These are phyloP conservation scores for Metschnikowia corniflorae DNA, from an alignment of 805 yeast genomes.

Conservation along the genomic window DNA sequence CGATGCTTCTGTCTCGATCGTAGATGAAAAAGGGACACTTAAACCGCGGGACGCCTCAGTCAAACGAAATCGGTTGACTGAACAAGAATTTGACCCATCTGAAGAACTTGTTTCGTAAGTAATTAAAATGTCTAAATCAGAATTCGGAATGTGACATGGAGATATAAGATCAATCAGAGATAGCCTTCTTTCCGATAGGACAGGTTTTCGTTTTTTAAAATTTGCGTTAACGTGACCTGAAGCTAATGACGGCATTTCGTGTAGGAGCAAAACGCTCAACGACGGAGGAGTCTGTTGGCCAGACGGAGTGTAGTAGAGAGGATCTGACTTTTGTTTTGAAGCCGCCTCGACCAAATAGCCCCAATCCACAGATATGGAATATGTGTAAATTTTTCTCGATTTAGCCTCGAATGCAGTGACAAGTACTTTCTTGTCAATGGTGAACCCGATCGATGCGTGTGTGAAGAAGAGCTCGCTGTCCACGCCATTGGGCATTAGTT, in stretches of 20 bases:
- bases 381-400: slow-evolving; percentile 38
- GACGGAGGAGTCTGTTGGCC: slow-evolving; percentile 41
- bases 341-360: slow-evolving; percentile 49
- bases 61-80: slow-evolving; percentile 29
- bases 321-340: slow-evolving; percentile 41
- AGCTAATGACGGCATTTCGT: slow-evolving; percentile 23
- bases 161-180: slow-evolving; percentile 41
- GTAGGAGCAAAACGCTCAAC: slow-evolving; percentile 31
- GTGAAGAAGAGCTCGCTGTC: slow-evolving; percentile 14
- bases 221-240: neutral
- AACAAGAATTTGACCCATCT: slow-evolving; percentile 15
- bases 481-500: slow-evolving; percentile 19
- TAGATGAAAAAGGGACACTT: slow-evolving; percentile 30
- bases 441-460: slow-evolving; percentile 53
- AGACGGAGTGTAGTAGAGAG: slow-evolving; percentile 49
- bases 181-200: slow-evolving; percentile 1
- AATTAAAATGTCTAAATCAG: slow-evolving; percentile 45
- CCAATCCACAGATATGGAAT: slow-evolving; percentile 50
- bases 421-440: slow-evolving; percentile 43
- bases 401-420: slow-evolving; percentile 40
- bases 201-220: neutral
- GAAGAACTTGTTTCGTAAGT: slow-evolving; percentile 29
- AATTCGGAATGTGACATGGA: slow-evolving; percentile 39
- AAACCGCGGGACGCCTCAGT: slow-evolving; percentile 21
- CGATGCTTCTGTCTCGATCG: slow-evolving; percentile 16